phyloP scores from a whole-genome alignment of 345 rosid species.

The Eutrema heterophyllum region DNA sequence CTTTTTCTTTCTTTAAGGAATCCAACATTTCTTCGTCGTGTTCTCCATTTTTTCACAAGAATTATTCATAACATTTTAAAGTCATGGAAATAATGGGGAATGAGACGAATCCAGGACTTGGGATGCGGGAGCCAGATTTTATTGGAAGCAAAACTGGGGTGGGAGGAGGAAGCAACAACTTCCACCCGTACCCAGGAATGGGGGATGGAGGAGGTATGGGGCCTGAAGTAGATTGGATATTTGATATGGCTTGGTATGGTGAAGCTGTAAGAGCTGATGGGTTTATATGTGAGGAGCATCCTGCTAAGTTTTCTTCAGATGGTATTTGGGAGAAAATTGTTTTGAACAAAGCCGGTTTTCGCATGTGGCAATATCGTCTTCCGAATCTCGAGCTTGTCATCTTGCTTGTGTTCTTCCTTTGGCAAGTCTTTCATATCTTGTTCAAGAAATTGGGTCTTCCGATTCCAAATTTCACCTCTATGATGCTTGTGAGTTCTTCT shows the following conservation, averaged over 20 bases:
- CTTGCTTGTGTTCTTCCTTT: constrained; percentile 10
- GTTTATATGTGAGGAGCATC: constrained; percentile 20
- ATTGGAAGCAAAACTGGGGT: not conserved
- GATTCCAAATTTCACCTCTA: constrained; percentile 30
- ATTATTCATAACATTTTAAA: not conserved
- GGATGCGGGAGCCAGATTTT: not conserved
- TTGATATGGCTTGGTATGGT: constrained; percentile 6
- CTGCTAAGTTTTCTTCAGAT: constrained; percentile 24
- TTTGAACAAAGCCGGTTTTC: not conserved
- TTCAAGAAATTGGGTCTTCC: constrained; percentile 19
- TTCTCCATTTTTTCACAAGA: not conserved
- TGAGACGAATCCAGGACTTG: not conserved
- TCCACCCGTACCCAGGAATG: not conserved
- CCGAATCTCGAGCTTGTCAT: constrained; percentile 23
- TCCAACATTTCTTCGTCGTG: not conserved
- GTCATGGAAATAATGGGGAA: not conserved
- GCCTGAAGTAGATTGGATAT: not conserved
- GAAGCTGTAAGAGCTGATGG: not conserved
- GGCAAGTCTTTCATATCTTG: constrained; percentile 26
- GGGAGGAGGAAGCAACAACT: not conserved
- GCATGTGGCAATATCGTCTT: constrained; percentile 22
- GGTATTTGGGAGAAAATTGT: constrained; percentile 23
- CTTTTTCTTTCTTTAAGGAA: not conserved
- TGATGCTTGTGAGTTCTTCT: constrained; percentile 27
- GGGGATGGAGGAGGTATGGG: not conserved